Percentiles rank a stretch among this genome's conserved stretches.
These are phyloP conservation scores for Exophiala lecanii-corni DNA, from an alignment of 2,329 filamentous ascomycete species.

Conservation along the genomic window DNA sequence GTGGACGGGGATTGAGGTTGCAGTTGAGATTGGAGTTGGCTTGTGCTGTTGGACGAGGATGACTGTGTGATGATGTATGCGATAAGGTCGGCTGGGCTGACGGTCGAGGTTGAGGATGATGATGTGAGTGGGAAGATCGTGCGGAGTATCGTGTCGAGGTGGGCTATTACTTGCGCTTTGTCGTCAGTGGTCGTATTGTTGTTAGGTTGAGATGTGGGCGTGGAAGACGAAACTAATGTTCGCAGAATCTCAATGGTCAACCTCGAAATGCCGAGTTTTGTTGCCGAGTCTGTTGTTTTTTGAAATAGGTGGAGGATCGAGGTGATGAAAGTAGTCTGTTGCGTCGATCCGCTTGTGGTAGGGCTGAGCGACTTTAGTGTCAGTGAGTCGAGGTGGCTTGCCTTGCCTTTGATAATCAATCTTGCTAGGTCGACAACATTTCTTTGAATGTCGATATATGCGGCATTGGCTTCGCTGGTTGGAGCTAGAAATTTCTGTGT, in stretches of 20 bases:
- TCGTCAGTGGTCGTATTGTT: not conserved
- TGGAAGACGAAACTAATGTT: not conserved
- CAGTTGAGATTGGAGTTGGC: not conserved
- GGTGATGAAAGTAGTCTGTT: constrained; percentile 1
- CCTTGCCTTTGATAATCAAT: constrained; percentile 16
- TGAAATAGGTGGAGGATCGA: constrained; percentile 11
- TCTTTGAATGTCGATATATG: constrained; percentile 12
- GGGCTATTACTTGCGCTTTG: not conserved
- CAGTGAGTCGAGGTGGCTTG: constrained; percentile 4
- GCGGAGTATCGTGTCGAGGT: not conserved
- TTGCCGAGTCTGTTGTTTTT: constrained; percentile 9
- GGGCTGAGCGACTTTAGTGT: not conserved
- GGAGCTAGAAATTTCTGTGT: constrained; percentile 5
- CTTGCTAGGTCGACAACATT: constrained; percentile 10
- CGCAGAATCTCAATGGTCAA: constrained; percentile 19
- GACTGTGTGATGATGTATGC: constrained; percentile 13
- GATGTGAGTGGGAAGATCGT: not conserved
- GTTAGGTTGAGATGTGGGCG: not conserved
- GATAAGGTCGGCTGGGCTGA: constrained; percentile 10
- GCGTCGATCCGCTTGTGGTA: no score
- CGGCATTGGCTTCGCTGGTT: constrained; percentile 3
- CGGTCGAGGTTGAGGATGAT: not conserved
- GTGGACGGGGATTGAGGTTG: constrained; percentile 1
- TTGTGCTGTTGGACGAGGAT: not conserved
- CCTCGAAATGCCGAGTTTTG: constrained; percentile 15